Evolutionary conservation across 1,284 basidiomycete species (phyloP).

Genomic region (Sporisorium exsertum): DNA sequence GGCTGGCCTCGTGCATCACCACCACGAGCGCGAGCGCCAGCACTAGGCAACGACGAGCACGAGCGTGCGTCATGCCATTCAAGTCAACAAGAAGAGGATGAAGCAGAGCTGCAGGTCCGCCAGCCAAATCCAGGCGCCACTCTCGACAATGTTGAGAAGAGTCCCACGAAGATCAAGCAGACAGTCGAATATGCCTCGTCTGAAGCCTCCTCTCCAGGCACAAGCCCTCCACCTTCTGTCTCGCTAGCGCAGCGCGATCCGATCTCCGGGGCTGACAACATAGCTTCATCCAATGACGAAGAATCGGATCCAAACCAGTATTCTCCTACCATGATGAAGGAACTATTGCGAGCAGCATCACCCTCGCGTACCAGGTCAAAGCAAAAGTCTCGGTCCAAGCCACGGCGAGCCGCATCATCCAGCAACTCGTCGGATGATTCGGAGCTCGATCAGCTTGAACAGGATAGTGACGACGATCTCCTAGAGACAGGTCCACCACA

Average conservation of each 20-base stretch:
- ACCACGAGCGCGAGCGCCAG: not conserved
- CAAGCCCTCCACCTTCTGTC: slow-evolving; percentile 1
- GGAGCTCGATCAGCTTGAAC: slow-evolving; percentile 22
- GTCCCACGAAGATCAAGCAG: slow-evolving; percentile 18
- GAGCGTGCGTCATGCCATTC: not conserved
- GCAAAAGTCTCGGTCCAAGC: slow-evolving; percentile 5
- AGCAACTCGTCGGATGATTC: slow-evolving; percentile 19
- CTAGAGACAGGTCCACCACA: not conserved
- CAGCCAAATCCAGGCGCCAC: slow-evolving; percentile 23
- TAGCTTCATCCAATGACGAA: slow-evolving; percentile 20
- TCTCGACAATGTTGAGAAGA: slow-evolving; percentile 19
- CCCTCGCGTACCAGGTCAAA: not conserved
- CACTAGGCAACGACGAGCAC: not conserved
- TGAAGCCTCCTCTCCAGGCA: not conserved
- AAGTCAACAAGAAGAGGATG: slow-evolving; percentile 10
- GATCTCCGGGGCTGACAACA: not conserved
- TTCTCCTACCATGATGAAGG: slow-evolving; percentile 10
- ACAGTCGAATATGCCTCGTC: slow-evolving; percentile 9
- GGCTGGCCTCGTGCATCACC: slow-evolving; percentile 25
- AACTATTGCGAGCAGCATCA: slow-evolving; percentile 3
- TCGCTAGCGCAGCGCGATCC: not conserved
- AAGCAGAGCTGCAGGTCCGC: slow-evolving; percentile 24
- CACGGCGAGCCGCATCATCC: not conserved
- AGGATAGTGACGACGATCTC: slow-evolving; percentile 10
- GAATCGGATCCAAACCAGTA: slow-evolving; percentile 41